Evolutionary conservation across 140 eudicot genomes (phyloP), one percentile per base, ranked within the genome.

Genomic region (Stevia rebaudiana): DNA sequence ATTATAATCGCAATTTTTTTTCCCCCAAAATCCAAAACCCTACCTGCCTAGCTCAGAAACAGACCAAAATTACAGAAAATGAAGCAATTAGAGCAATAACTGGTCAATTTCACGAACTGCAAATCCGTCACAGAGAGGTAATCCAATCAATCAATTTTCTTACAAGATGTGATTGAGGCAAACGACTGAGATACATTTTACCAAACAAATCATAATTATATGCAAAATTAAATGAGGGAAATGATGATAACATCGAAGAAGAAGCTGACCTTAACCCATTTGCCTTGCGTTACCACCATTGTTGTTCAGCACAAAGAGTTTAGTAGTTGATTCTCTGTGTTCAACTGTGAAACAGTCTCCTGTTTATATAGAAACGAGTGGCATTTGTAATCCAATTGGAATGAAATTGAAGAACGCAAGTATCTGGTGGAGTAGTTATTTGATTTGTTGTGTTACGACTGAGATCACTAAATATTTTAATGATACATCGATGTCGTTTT

Each of bases 241-340:
- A n/a, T 6, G 57, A 16, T 48, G 4, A 30, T 56, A 41, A 67
- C 4, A 22, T 36, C 43, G 61, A 36, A 40, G 49, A 35, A 66
- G 72, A 58, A 51, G 65, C 63, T 19, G 62, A 83, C 90, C 90
- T 80, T 83, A 40, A 80, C 44, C 90, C 90, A 84, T 67, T 80
- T 84, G 78, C 86, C 84, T 58, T 80, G 81, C 15, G 68, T 61
- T 5, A 67, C 46, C 65, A 67, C 81, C 89, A 80, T 84, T 28
- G 73, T 67, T 47, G 62, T 58, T 72, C 16, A 28, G 50, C 40
- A 39, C 43, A 69, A 15, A 54, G 51, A 22, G 37, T 22, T 18
- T 57, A 40, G 16, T 21, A 15, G 16, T 44, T 19, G 23, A 16
- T 28, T 51, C 9, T 35, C 61, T 41, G 2, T 54, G 46, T 72